phyloP scores from a whole-genome alignment of 495 filamentous ascomycete species.

The Staphylotrichum longicolle region DNA sequence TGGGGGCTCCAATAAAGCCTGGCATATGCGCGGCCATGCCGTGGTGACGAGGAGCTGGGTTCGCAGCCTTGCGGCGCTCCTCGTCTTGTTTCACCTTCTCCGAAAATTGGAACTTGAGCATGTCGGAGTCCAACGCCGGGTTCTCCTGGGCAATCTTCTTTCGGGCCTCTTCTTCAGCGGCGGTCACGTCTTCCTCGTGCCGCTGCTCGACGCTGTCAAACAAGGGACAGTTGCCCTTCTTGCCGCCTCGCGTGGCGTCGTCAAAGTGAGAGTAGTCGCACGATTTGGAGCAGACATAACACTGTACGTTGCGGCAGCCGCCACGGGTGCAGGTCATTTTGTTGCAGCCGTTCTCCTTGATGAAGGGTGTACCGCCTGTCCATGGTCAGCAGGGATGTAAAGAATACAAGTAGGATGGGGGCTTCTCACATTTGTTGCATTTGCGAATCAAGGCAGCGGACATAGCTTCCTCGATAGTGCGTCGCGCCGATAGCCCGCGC shows the following conservation, averaged over 20 bases:
- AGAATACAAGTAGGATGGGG: background rate
- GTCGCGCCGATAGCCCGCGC: conserved; percentile 56
- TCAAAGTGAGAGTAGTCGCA: conserved; percentile 55
- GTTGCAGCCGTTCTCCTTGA: conserved; percentile 82
- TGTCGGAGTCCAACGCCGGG: conserved; percentile 56
- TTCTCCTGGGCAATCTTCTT: conserved; percentile 56
- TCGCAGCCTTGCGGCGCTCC: conserved; percentile 13
- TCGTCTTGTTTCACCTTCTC: conserved; percentile 50
- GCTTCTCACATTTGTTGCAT: conserved; percentile 61
- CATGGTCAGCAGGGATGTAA: conserved; percentile 25
- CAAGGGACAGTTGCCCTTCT: conserved; percentile 58
- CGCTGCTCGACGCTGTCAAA: conserved; percentile 62
- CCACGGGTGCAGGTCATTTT: conserved; percentile 66
- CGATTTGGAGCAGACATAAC: conserved; percentile 70
- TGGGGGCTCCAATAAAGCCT: too few species aligned
- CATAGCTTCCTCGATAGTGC: conserved; percentile 78
- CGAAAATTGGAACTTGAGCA: conserved; percentile 59
- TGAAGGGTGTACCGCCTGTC: conserved; percentile 56
- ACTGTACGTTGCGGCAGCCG: conserved; percentile 59
- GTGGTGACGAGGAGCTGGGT: background rate
- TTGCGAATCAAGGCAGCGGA: conserved; percentile 71
- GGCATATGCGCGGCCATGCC: too few species aligned
- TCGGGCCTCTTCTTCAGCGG: conserved; percentile 61
- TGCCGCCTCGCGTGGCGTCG: conserved; percentile 44
- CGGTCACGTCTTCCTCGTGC: conserved; percentile 63